Base-by-base conservation (phyloP, 2,329 filamentous ascomycete genomes). In the Penicillium sumatraense region DNA sequence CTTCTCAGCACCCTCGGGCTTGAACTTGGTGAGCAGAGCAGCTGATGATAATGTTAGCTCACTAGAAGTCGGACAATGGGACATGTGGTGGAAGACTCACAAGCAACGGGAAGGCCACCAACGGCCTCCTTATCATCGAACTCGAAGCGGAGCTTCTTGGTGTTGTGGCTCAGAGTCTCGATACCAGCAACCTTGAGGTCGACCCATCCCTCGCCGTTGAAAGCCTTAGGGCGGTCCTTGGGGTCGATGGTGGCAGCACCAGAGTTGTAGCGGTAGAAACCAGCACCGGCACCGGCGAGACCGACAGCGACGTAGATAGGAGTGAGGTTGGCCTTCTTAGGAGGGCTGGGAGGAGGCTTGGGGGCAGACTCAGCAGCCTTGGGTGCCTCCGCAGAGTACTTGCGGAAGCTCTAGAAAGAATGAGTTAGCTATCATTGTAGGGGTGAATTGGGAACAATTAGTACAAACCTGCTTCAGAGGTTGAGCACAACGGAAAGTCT, bases 1-100 rank as follows among this genome's bases (percentile, higher is more conserved):
- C 86, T 98, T 98, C 75, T 91, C 85, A 70, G 86, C 88, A 57
- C 87, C 86, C n/a, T 85, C 84, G 5, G 88, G 87, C 81, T 96
- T 91, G 83, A 87, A 97, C 80, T 96, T 96, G 64, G 95, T 95
- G 72, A 99, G 81, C 65, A 99, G 77, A 42, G 92, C 93, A 68
- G 85, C 83, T 86, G 24, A 3, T 51, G 35, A 20, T 11, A 26
- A 40, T 40, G 52, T 66, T 40, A 66, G 59, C 24, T 41, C 23
- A 18, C n/a, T n/a, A 45, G 10, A 9, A 42, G 26, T 36, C 8
- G 14, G 11, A 18, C n/a, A 23, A 1, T 11, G 31, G n/a, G 5
- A 13, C 8, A 5, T 46, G 6, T 16, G 14, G 38, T 33, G 2
- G 35, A 10, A 5, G 27, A 74, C 80, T 61, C 67, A 83, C 91